Conservation (phyloP, 2,329 filamentous ascomycete species). For the Zymoseptoria passerinii region DNA sequence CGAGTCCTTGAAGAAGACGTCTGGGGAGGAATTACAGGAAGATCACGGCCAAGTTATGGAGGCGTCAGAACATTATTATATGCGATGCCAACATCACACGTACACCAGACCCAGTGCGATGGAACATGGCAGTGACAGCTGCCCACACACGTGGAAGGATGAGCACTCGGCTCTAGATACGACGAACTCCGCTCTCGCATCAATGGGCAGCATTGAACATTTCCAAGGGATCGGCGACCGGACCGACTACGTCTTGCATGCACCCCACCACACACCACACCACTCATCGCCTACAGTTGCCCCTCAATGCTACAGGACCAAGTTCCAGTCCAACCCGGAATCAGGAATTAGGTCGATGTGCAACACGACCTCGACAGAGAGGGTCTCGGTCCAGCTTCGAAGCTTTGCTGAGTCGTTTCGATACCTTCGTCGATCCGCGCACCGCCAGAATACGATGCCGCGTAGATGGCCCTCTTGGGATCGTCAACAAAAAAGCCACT, state of each 20-base stretch:
- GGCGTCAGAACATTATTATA: neutral
- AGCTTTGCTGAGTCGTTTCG: neutral
- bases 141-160: neutral
- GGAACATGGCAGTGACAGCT: neutral
- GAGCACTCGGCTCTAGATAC: neutral
- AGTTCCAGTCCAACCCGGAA: neutral
- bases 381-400: too few species aligned
- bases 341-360: neutral
- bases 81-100: conserved; percentile 4
- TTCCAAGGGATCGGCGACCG: neutral
- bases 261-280: neutral
- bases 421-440: neutral
- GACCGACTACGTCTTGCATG: neutral
- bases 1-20: neutral
- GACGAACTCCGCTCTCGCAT: neutral
- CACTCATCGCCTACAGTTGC: neutral
- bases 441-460: neutral
- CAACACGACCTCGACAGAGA: neutral
- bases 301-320: neutral
- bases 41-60: neutral
- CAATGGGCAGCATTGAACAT: neutral
- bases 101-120: neutral
- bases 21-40: neutral
- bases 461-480: neutral
- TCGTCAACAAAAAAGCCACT: neutral